Base-by-base conservation (phyloP, 345 rosid species). In the Dimocarpus longan region DNA sequence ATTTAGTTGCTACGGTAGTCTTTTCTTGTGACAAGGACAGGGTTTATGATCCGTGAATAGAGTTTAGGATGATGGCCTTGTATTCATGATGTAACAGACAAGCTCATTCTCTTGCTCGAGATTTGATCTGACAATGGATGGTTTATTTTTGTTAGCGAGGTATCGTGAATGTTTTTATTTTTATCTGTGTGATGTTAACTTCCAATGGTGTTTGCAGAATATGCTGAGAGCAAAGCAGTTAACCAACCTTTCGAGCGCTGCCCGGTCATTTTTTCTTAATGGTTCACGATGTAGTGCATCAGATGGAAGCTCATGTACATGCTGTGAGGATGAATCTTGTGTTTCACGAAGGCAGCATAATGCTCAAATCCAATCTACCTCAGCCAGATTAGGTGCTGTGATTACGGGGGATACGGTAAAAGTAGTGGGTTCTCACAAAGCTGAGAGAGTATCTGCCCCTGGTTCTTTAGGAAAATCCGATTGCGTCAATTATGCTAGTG, bases 171-270 rank as follows among this genome's bases (percentile, higher is more conserved):
- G 5, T 42, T 74, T 62, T 37, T 42, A 22, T 68, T 19, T 68
- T 19, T 19, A 71, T 71, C 7, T 40, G 40, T 22, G n/a, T 52
- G 28, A 54, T 44, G 44, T 46, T 40, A 52, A 76, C 28, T 42
- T 48, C 64, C 52, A 37, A 11, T 50, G 59, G 68, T 63, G 32
- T 75, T 71, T 85, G 84, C 85, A 81, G 87, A 87, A 76, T 78
- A 93, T 95, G 98, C 73, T 92, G 79, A 88, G 97, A 52, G 85
- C 94, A 74, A 93, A 95, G 88, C 93, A 86, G 26, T 66, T 95
- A 54, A 76, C 87, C 80, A 92, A 85, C 78, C 91, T 95, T 79
- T 93, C 98, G 82, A 90, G 84, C 77, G 85, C 81, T 76, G 95
- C 97, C 40, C 86, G 98, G 78, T 86, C 91, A 43, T 87, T 90